Evolutionary conservation across 106 monocot species (phyloP), one percentile per base, ranked within the genome.

Genomic region (Allium sativum): DNA sequence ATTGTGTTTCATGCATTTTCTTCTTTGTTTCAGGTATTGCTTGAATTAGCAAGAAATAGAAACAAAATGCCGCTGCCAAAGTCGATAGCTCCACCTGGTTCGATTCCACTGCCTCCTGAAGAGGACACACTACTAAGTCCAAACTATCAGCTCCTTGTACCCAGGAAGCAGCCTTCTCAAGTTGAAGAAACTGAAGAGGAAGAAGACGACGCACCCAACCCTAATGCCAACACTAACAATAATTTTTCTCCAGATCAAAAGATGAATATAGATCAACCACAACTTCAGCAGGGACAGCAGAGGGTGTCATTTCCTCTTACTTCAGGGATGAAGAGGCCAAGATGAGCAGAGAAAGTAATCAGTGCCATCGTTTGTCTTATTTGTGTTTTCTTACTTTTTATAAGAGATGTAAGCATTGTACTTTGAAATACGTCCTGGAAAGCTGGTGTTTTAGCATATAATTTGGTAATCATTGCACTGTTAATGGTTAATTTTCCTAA

Each of bases 1-100:
- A n/a, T n/a, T 31, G 31, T 31, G 2, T 31, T 31, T 31, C 31
- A 31, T 31, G 31, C 0, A 31, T 31, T 31, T 31, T 31, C 12
- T 8, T 20, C 20, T 19, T 59, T 62, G 60, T 40, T 73, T 57
- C 72, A 99, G 92, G 82, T 92, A n/a, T 65, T 92, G 59, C 75
- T 92, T 69, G 92, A 99, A 61, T 64, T 99, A 48, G 92, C 85
- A 16, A 73, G 85, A 60, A 88, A 40, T 62, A 76, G 98, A 69
- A 99, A 99, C 73, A 99, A 92, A 77, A 72, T 81, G 12, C 92
- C 92, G 10, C 69, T 99, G 20, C 92, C 92, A n/a, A 99, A 99
- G 58, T 78, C 88, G 14, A 82, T 86, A n/a, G 74, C 73, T 19
- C 88, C 85, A 0, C 80, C 88, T 3, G 92, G 92, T 42, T 71